These are phyloP conservation scores for Venturia pyrina DNA, from an alignment of 2,329 filamentous ascomycete species.

Conservation along the genomic window DNA sequence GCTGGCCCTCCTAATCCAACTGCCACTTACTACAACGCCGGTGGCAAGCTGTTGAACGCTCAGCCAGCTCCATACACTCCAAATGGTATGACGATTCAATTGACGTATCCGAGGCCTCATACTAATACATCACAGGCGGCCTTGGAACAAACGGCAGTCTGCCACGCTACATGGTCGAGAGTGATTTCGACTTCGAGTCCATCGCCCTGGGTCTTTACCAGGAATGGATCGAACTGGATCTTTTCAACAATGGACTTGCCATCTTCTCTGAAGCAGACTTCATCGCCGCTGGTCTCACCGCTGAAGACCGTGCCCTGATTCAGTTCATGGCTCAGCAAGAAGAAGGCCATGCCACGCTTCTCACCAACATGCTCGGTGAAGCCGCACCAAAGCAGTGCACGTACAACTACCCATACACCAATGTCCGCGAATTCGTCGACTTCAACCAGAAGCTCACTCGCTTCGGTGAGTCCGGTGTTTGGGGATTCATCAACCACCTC, in stretches of 20 bases:
- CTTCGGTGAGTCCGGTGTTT: slow-evolving; percentile 69
- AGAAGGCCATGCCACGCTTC: slow-evolving; percentile 63
- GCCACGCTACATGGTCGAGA: slow-evolving; percentile 67
- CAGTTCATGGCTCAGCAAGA: slow-evolving; percentile 72
- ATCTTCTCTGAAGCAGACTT: slow-evolving; percentile 63
- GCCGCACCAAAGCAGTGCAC: slow-evolving; percentile 63
- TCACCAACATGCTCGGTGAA: slow-evolving; percentile 68
- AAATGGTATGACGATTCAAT: slow-evolving; percentile 29
- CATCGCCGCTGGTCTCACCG: slow-evolving; percentile 53
- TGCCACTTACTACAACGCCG: slow-evolving; percentile 59
- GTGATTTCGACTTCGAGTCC: slow-evolving; percentile 76
- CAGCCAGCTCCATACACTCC: slow-evolving; percentile 65
- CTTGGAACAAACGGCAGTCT: slow-evolving; percentile 66
- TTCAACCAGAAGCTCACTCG: slow-evolving; percentile 81
- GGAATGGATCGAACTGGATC: slow-evolving; percentile 76
- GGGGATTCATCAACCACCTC: slow-evolving; percentile 70
- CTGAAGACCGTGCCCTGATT: slow-evolving; percentile 61
- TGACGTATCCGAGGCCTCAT: too few species aligned
- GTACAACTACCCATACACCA: slow-evolving; percentile 72
- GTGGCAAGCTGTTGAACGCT: slow-evolving; percentile 57
- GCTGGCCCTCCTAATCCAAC: slow-evolving; percentile 48
- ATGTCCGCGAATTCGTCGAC: slow-evolving; percentile 67
- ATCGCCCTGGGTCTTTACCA: slow-evolving; percentile 66
- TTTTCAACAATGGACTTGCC: slow-evolving; percentile 67
- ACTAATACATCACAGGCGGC: slow-evolving; percentile 37